phyloP scores from a whole-genome alignment of 2,329 filamentous ascomycete genomes.

The Colletotrichum theobromicola region DNA sequence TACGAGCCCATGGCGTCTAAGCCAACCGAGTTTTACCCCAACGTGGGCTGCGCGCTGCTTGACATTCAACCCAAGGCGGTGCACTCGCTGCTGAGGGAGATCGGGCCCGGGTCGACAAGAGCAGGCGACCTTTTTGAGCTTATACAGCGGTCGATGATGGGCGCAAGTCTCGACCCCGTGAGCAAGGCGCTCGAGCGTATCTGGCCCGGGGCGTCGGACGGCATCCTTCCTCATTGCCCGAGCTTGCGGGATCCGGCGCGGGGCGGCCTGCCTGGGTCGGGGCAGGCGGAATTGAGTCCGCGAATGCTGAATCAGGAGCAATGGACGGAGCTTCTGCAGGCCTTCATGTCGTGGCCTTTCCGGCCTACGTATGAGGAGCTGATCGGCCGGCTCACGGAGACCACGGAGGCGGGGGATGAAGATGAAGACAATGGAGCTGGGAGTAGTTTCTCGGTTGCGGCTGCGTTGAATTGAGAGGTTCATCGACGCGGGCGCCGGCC shows the following conservation, averaged over 20 bases:
- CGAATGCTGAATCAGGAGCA: conserved; percentile 58
- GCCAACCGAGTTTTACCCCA: conserved; percentile 71
- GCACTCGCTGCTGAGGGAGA: conserved; percentile 52
- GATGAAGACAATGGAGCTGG: conserved; percentile 8
- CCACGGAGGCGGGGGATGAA: conserved; percentile 15
- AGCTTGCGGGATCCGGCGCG: conserved; percentile 50
- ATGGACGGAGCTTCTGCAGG: conserved; percentile 61
- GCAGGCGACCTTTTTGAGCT: conserved; percentile 58
- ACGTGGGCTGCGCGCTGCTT: conserved; percentile 60
- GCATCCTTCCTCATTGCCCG: conserved; percentile 52
- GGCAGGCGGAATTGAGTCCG: conserved; percentile 46
- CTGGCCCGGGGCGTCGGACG: conserved; percentile 65
- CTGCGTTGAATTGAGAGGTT: neutral
- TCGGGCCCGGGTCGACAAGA: conserved; percentile 43
- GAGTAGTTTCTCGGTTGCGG: conserved; percentile 1
- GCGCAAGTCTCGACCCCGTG: conserved; percentile 38
- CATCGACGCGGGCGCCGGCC: neutral
- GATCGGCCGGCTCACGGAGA: conserved; percentile 43
- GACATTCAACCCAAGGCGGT: conserved; percentile 69
- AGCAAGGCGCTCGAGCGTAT: conserved; percentile 52
- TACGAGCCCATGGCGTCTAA: conserved; percentile 71
- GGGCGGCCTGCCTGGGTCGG: conserved; percentile 50
- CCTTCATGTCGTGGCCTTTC: conserved; percentile 73
- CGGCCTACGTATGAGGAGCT: conserved; percentile 54
- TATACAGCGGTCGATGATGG: conserved; percentile 49